Conservation (phyloP, 345 rosid genomes). For the Eucalyptus sp. region DNA sequence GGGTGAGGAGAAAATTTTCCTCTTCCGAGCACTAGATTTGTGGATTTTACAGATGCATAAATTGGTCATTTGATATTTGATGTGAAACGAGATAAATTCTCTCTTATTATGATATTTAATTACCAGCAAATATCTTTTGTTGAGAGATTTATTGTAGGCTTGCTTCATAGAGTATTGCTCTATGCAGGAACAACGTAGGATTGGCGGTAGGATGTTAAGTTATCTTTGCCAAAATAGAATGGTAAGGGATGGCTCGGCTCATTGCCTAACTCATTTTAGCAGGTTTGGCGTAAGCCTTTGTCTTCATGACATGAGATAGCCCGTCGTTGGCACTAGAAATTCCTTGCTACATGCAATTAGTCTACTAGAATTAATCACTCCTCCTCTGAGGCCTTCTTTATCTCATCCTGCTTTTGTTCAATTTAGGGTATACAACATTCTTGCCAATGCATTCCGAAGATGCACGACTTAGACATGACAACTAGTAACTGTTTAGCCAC, state of each 20-base stretch:
- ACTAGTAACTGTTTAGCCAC: fast-evolving
- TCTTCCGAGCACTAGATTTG: not conserved
- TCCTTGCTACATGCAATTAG: not conserved
- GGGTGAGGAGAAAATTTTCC: not conserved
- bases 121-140: not conserved
- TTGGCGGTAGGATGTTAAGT: not conserved
- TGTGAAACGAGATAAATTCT: not conserved
- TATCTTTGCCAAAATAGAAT: too few species aligned
- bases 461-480: not conserved
- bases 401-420: not conserved
- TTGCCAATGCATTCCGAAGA: not conserved
- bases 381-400: not conserved
- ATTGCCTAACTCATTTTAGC: not conserved
- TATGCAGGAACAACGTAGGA: not conserved
- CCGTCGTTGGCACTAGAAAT: not conserved
- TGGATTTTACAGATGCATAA: not conserved
- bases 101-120: not conserved
- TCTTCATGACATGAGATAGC: not conserved
- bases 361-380: not conserved
- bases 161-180: not conserved
- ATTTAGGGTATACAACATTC: not conserved
- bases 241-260: not conserved
- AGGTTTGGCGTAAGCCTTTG: not conserved
- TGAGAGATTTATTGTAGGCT: not conserved
- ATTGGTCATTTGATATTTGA: not conserved